Conservation (phyloP, 2,329 filamentous ascomycete species). For the Balansia obtecta region DNA sequence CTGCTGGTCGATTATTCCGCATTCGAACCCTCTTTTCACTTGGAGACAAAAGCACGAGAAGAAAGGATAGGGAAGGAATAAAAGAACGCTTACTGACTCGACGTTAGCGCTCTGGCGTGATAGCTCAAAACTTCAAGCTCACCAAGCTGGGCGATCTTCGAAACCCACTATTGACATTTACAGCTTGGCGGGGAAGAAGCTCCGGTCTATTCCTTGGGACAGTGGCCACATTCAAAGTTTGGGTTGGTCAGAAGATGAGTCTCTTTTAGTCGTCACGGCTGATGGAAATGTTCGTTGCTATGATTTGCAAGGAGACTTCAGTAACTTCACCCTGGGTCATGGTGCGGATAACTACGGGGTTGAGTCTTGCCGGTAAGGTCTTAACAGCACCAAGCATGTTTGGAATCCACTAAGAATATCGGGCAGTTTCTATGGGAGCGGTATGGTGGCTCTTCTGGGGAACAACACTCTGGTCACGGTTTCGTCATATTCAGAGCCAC, state of each 20-base stretch:
- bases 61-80: too few species aligned
- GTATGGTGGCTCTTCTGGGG: conserved; percentile 82
- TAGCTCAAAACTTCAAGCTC: conserved; percentile 70
- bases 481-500: conserved; percentile 80
- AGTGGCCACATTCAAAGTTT: conserved; percentile 76
- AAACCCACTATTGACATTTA: conserved; percentile 91
- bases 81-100: neutral
- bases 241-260: conserved; percentile 95
- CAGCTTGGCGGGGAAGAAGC: conserved; percentile 79
- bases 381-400: neutral
- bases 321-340: conserved; percentile 83
- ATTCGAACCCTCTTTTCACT: too few species aligned
- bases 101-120: conserved; percentile 74
- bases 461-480: conserved; percentile 84
- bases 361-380: conserved; percentile 53
- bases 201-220: conserved; percentile 83
- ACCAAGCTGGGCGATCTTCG: conserved; percentile 55
- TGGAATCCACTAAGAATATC: neutral
- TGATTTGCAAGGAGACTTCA: conserved; percentile 89
- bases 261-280: conserved; percentile 72
- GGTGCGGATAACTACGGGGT: conserved; percentile 83
- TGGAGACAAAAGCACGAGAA: too few species aligned
- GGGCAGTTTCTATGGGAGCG: conserved; percentile 64
- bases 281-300: conserved; percentile 89
- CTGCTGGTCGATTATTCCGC: neutral